Conservation (phyloP, 306 rosid species). For the Quillaja saponaria region DNA sequence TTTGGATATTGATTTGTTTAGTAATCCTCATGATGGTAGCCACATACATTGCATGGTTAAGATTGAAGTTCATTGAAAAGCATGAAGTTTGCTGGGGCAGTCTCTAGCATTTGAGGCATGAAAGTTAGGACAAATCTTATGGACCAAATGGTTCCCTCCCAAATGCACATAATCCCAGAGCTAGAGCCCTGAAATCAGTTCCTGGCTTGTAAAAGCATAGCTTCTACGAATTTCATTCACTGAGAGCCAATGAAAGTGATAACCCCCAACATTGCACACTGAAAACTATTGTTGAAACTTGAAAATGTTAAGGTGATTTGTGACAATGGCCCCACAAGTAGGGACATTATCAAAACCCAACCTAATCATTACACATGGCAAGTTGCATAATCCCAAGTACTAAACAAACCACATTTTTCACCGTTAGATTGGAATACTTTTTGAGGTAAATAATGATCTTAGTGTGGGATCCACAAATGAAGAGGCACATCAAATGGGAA, state of each 20-base stretch:
- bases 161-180: too few species aligned
- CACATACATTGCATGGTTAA: too few species aligned
- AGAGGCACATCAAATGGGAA: background rate
- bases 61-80: too few species aligned
- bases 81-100: too few species aligned
- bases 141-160: background rate
- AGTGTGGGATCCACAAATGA: slow-evolving; percentile 17
- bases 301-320: slow-evolving; percentile 39
- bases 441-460: background rate
- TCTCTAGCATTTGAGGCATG: background rate
- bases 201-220: too few species aligned
- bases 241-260: background rate
- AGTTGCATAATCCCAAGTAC: background rate
- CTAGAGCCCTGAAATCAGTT: too few species aligned
- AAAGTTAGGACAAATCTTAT: slow-evolving; percentile 17
- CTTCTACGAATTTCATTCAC: background rate
- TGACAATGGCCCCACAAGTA: slow-evolving; percentile 31
- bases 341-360: slow-evolving; percentile 24
- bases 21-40: too few species aligned
- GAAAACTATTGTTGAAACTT: slow-evolving; percentile 38
- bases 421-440: slow-evolving; percentile 30
- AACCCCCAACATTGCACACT: slow-evolving; percentile 12
- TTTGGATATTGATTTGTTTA: too few species aligned
- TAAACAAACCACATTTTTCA: background rate
- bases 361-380: slow-evolving; percentile 39